These are phyloP conservation scores for Scopulariopsis brevicaulis DNA, from an alignment of 2,329 filamentous ascomycete species.

Conservation along the genomic window DNA sequence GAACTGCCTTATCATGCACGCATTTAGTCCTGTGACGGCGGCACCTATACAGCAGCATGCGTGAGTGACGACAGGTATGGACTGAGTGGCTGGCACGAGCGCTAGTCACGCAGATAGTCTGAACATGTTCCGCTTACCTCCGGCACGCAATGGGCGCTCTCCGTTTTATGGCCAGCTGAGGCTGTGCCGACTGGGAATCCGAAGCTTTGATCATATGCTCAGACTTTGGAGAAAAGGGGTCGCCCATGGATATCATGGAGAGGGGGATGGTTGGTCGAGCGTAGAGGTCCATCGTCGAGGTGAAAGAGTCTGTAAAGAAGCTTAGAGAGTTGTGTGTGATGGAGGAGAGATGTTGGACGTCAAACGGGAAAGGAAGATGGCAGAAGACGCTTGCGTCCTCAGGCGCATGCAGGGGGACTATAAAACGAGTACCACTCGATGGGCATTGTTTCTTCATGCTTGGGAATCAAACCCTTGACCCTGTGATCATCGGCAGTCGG, in stretches of 20 bases:
- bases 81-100: background rate
- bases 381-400: too few species aligned
- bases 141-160: slow-evolving; percentile 40
- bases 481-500: background rate
- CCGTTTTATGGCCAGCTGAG: slow-evolving; percentile 25
- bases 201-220: background rate
- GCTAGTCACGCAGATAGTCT: background rate
- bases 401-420: too few species aligned
- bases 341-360: background rate
- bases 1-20: slow-evolving; percentile 31
- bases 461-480: background rate
- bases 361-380: too few species aligned
- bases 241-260: background rate
- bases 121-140: slow-evolving; percentile 26
- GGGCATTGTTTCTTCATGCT: background rate
- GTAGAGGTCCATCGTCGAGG: background rate
- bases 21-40: slow-evolving; percentile 47
- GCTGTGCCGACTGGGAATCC: slow-evolving; percentile 4
- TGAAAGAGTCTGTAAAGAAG: background rate
- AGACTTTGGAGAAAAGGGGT: background rate
- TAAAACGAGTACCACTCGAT: too few species aligned
- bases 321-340: background rate
- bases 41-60: slow-evolving; percentile 23
- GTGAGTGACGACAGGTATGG: background rate
- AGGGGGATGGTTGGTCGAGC: background rate